phyloP scores from a whole-genome alignment of 108 stramenopile species.

The Nitzschia sp. region DNA sequence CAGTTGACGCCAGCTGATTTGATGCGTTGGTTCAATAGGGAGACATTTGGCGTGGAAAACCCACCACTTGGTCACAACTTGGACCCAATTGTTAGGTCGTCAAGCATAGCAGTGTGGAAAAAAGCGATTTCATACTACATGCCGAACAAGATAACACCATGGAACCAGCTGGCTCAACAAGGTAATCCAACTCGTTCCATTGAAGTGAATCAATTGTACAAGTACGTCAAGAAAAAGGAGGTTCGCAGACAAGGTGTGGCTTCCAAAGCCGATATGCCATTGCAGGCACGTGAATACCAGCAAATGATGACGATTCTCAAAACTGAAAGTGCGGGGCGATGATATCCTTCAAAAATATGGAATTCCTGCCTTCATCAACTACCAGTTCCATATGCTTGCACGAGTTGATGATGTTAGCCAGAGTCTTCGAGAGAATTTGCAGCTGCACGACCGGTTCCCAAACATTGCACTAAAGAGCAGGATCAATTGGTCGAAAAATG shows the following conservation, averaged over 20 bases:
- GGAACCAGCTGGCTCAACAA: neutral
- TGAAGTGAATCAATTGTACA: constrained; percentile 12
- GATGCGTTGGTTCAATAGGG: neutral
- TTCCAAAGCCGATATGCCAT: constrained; percentile 3
- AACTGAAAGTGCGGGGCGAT: too few species aligned
- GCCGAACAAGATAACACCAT: constrained; percentile 1
- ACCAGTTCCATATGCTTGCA: too few species aligned
- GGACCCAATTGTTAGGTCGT: neutral
- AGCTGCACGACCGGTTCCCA: constrained; percentile 9
- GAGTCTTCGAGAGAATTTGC: neutral
- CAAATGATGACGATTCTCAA: too few species aligned
- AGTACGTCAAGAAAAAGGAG: constrained; percentile 24
- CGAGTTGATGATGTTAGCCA: constrained; percentile 24
- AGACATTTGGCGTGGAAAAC: neutral
- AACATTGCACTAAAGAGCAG: neutral
- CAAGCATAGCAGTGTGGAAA: neutral
- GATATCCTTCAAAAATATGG: neutral
- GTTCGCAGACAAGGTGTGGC: constrained; percentile 14
- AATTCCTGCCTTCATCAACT: too few species aligned
- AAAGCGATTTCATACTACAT: constrained; percentile 21
- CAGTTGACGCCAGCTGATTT: too few species aligned
- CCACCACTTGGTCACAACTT: neutral
- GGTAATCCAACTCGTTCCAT: constrained; percentile 16
- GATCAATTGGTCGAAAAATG: constrained; percentile 29
- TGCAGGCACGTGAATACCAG: constrained; percentile 4